Percentiles rank a stretch among this genome's conserved stretches.
Evolutionary conservation across 1,284 basidiomycete genomes (phyloP).

Genomic region (Naganishia sp.): DNA sequence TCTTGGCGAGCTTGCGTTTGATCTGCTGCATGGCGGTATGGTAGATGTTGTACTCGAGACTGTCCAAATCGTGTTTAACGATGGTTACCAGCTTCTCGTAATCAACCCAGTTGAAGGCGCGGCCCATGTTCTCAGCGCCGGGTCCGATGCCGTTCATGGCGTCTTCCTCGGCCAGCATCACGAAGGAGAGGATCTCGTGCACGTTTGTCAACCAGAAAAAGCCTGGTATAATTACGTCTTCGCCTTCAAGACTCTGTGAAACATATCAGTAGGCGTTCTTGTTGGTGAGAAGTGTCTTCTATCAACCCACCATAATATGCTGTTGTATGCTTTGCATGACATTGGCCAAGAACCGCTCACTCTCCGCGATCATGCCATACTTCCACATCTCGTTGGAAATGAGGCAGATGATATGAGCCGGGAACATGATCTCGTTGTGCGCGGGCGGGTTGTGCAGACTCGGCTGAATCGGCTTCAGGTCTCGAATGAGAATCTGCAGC

Average conservation of each 20-base stretch:
- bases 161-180: constrained; percentile 96
- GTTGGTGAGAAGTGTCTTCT: constrained; percentile 27
- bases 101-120: constrained; percentile 94
- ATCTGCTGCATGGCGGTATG: constrained; percentile 99
- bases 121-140: constrained; percentile 85
- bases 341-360: constrained; percentile 96
- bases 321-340: constrained; percentile 98
- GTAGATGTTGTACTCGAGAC: constrained; percentile 99
- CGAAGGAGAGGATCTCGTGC: constrained; percentile 99
- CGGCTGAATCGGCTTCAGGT: constrained; percentile 89
- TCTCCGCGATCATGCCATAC: constrained; percentile 93
- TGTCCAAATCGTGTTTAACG: constrained; percentile 98
- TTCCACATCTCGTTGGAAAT: constrained; percentile 99
- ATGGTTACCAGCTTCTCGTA: constrained; percentile 95
- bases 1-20: constrained; percentile 94
- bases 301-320: constrained; percentile 89
- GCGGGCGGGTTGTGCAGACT: constrained; percentile 87
- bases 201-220: constrained; percentile 99
- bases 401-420: constrained; percentile 96
- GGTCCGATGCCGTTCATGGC: constrained; percentile 98
- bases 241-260: constrained; percentile 69
- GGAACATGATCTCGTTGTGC: constrained; percentile 98
- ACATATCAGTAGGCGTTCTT: constrained; percentile 27
- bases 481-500: constrained; percentile 82
- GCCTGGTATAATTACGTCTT: constrained; percentile 93